Conservation (phyloP, 2,329 filamentous ascomycete genomes). For the Cladophialophora bantiana region DNA sequence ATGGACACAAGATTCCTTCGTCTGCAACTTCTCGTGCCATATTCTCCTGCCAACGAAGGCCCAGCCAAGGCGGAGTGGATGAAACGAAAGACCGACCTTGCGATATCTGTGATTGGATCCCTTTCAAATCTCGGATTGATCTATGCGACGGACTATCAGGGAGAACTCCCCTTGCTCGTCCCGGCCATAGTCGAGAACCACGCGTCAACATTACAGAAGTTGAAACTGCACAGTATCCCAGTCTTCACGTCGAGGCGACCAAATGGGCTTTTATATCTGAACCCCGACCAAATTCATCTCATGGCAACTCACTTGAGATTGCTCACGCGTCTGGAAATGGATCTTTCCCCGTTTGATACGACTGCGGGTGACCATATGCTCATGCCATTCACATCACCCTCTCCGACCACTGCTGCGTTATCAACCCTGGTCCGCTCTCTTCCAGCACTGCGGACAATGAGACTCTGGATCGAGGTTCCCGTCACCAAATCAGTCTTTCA, state of each 20-base stretch:
- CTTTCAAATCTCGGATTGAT: neutral
- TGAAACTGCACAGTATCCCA: conserved; percentile 7
- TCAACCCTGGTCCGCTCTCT: neutral
- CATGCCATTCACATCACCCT: neutral
- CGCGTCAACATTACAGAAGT: neutral
- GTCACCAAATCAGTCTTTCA: neutral
- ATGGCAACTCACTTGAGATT: neutral
- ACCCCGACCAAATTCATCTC: neutral
- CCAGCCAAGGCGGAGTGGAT: neutral
- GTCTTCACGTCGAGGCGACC: neutral
- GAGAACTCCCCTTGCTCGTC: conserved; percentile 1
- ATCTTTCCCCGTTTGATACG: conserved; percentile 3
- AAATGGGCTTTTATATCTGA: neutral
- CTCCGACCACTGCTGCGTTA: neutral
- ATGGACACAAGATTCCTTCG: neutral
- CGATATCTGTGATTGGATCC: conserved; percentile 10
- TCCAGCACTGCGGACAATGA: neutral
- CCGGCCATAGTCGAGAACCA: neutral
- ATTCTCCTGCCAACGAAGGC: conserved; percentile 2
- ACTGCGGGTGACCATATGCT: neutral
- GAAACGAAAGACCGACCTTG: conserved; percentile 2
- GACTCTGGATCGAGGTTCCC: conserved; percentile 13
- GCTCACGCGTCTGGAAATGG: conserved; percentile 10
- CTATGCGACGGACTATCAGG: conserved; percentile 11
- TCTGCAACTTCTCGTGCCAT: conserved; percentile 10